Base-by-base conservation (phyloP, 2,329 filamentous ascomycete species). In the Pezicula radicicola region DNA sequence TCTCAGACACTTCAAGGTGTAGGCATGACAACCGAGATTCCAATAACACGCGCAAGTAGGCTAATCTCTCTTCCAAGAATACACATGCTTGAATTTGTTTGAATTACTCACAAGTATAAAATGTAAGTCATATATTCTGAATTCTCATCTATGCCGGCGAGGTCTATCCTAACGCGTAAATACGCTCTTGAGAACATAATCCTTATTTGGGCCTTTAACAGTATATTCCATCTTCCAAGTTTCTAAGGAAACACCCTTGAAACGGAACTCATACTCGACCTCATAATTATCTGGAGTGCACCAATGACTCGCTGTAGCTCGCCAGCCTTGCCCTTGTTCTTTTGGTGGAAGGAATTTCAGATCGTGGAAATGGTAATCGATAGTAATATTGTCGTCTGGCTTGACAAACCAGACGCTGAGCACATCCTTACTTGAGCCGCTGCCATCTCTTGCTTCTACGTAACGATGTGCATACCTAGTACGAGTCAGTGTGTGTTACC, bases 391-490 rank as follows among this genome's bases (percentile, higher is more conserved):
- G 57, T 89, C 84, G 15, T 87, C 80, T 1, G 79, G 75, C 56
- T 84, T 83, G 37, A 83, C 83, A 60, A 91, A 91, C 88, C 88
- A 92, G 1, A 88, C 83, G 54, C 81, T 87, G 19, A 92, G 71
- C 27, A 66, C 68, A 60, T 91, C 87, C 1, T 63, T 71, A 15
- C 37, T 21, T 40, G 37, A 6, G 19, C 10, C 19, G 37, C n/a
- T 16, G 8, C 27, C 27, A 4, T 33, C 30, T 33, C 30, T 9
- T 52, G 50, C 60, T 56, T 86, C 83, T 42, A 81, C 74, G 61
- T 91, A 91, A 0, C 88, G 80, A 75, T 88, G 91, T 1, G 89
- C 75, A 61, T 92, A 92, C 10, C 87, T 79, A 19, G 73, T 10
- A 76, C 83, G 0, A 84, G 15, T 44, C 44, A 21, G 48, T 25